These are phyloP conservation scores for Corinectria fuckeliana DNA, from an alignment of 2,329 filamentous ascomycete genomes.

Conservation along the genomic window DNA sequence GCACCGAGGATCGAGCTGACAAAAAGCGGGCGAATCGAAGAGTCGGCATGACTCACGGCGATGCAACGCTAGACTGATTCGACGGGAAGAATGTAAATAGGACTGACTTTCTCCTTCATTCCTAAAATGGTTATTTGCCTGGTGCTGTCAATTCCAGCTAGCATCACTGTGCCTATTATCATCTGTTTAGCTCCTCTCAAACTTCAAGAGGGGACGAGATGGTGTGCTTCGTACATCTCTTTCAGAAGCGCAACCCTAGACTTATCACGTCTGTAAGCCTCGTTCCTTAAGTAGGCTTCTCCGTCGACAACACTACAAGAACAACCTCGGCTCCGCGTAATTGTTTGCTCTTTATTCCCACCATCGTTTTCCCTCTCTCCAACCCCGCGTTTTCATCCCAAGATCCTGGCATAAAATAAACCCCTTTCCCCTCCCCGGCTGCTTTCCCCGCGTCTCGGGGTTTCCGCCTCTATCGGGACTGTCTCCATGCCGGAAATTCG, in stretches of 20 bases:
- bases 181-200: background rate
- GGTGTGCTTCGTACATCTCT: too few relatives aligned
- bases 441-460: slow-evolving; percentile 4
- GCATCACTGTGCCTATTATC: too few relatives aligned
- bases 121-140: background rate
- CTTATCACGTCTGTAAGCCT: too few relatives aligned
- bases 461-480: background rate
- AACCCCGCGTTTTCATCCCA: slow-evolving; percentile 6
- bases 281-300: too few relatives aligned
- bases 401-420: background rate
- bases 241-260: too few relatives aligned
- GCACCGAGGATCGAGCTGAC: background rate
- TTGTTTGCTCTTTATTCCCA: background rate
- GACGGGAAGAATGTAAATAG: background rate
- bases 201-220: background rate
- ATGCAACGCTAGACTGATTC: background rate
- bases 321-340: background rate
- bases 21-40: background rate
- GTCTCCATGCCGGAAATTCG: background rate
- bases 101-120: too few relatives aligned
- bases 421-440: slow-evolving; percentile 11
- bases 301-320: too few relatives aligned
- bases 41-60: slow-evolving; percentile 1
- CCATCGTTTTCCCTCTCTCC: background rate
- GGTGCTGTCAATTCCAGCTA: too few relatives aligned